Evolutionary conservation across 106 monocot genomes (phyloP).

Genomic region (Apostasia ramifera): DNA sequence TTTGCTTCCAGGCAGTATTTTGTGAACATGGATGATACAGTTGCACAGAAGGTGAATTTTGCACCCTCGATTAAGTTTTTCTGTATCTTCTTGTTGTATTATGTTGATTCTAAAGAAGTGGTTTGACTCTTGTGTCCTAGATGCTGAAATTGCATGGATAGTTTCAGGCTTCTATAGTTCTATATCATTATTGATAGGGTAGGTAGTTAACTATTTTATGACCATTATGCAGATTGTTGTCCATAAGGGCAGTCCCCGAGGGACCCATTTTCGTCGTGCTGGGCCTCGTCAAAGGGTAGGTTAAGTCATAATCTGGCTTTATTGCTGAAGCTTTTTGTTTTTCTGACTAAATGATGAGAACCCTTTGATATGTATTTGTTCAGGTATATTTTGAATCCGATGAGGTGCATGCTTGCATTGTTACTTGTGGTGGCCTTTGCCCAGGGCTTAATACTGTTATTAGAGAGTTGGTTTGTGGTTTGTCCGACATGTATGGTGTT

Average conservation of each 20-base stretch:
- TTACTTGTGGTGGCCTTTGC: constrained; percentile 69
- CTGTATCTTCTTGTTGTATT: background rate
- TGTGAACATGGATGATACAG: constrained; percentile 76
- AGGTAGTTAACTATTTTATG: background rate
- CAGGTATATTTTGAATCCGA: constrained; percentile 73
- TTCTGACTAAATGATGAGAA: background rate
- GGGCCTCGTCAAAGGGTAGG: constrained; percentile 81
- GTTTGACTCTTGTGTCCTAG: background rate
- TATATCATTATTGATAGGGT: background rate
- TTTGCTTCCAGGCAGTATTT: constrained; percentile 70
- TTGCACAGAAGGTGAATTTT: constrained; percentile 53
- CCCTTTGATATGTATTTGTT: constrained; percentile 4
- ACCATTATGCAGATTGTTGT: constrained; percentile 60
- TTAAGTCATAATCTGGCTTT: background rate
- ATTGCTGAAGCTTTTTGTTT: background rate
- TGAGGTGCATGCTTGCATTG: constrained; percentile 63
- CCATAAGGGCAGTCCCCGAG: constrained; percentile 55
- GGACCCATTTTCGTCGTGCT: constrained; percentile 76
- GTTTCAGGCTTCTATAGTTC: background rate
- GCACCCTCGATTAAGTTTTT: constrained; percentile 2
- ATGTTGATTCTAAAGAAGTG: background rate
- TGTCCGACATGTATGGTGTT: constrained; percentile 65
- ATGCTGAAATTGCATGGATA: background rate
- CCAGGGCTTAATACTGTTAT: constrained; percentile 68
- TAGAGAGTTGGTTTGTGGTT: constrained; percentile 62